Base-by-base conservation (phyloP, 345 rosid genomes). In the Arabidopsis suecica region DNA sequence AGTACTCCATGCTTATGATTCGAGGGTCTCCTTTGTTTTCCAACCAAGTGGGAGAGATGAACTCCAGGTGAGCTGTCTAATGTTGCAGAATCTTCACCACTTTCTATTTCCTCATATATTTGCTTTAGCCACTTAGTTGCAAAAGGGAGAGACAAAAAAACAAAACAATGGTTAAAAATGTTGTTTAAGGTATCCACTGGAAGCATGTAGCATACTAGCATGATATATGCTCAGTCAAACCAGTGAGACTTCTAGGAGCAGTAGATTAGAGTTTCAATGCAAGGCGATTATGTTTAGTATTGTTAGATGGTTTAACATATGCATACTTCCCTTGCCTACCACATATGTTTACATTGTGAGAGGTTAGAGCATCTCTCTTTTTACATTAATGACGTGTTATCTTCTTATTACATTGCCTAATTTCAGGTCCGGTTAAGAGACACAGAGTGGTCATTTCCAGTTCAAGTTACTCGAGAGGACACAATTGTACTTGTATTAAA, bases 391-490 rank as follows among this genome's bases (percentile, higher is more conserved):
- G 51, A 28, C 66, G 55, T 67, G 53, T 76, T 37, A 23, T 61
- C 65, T 77, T 63, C 32, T 58, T 48, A 49, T 71, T 38, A n/a
- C 49, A 28, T 76, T 54, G 68, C 57, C 38, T 53, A 48, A 74
- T 73, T 78, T 53, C 74, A 95, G 99, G 92, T 92, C 51, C 87
- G 87, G 33, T 64, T 90, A 71, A 86, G 80, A 86, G 89, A 83
- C 73, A 90, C 99, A 63, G 85, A 87, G 51, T 95, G 99, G 99
- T 95, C 99, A 58, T 92, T 83, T 80, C 97, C 99, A 33, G 78
- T 95, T 75, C 87, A 88, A 77, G 83, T 95, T 79, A 40, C 82
- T 62, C 90, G 89, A 71, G 99, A 95, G 82, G 99, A 92, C 81
- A 90, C 97, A n/a, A 76, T 95, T 73, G 81, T 83, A 70, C 75